These are phyloP conservation scores for Saraca asoca DNA, from an alignment of 331 rosid genomes.

Conservation along the genomic window DNA sequence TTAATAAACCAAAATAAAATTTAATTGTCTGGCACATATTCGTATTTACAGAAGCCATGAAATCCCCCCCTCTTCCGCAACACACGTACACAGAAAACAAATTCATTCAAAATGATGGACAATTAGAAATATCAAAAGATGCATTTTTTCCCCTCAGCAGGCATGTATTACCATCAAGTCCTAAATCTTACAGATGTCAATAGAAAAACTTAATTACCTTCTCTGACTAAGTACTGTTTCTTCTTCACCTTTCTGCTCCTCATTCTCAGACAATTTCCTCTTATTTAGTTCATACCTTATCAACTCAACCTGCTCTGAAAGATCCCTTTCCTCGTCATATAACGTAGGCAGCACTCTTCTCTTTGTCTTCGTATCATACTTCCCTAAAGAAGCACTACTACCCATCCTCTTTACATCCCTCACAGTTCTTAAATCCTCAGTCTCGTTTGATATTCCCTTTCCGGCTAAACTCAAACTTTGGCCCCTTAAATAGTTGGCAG, in stretches of 20 bases:
- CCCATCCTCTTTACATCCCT: slow-evolving; percentile 46
- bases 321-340: slow-evolving; percentile 47
- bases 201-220: slow-evolving; percentile 47
- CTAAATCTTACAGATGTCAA: background rate
- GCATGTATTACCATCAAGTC: background rate
- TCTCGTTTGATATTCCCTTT: background rate
- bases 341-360: slow-evolving; percentile 39
- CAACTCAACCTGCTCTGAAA: slow-evolving; percentile 63
- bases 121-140: background rate
- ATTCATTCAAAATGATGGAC: background rate
- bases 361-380: slow-evolving; percentile 51
- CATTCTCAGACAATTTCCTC: slow-evolving; percentile 48
- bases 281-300: slow-evolving; percentile 60
- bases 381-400: slow-evolving; percentile 80
- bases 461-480: slow-evolving; percentile 6
- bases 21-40: too few species aligned
- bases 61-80: too few species aligned
- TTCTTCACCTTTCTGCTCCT: slow-evolving; percentile 35
- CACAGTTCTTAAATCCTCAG: slow-evolving; percentile 16
- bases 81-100: background rate
- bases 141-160: background rate
- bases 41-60: too few species aligned
- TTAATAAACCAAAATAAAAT: background rate
- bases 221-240: slow-evolving; percentile 54
- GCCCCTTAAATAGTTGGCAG: slow-evolving; percentile 12